These are phyloP conservation scores for Rhynchosporium graminicola DNA, from an alignment of 2,329 filamentous ascomycete genomes.

Conservation along the genomic window DNA sequence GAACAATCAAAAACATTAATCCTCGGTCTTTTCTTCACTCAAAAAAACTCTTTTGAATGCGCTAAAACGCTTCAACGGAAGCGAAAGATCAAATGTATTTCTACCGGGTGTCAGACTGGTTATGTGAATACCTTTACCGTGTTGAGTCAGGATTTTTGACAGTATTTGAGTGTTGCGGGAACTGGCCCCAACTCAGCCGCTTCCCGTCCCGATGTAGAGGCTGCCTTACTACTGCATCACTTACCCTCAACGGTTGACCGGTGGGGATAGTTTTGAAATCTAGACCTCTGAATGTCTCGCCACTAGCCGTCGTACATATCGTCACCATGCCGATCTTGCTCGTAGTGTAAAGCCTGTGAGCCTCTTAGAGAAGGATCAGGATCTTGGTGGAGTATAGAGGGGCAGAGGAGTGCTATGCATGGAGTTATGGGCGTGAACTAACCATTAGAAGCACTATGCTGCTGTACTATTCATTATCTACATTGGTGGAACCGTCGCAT, in stretches of 20 bases:
- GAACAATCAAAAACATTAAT: no score
- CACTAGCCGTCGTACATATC: conserved; percentile 15
- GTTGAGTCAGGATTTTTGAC: no score
- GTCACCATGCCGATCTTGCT: conserved; percentile 20
- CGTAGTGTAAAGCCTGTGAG: conserved; percentile 1
- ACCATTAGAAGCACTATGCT: background rate
- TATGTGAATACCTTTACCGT: no score
- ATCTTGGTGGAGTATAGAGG: background rate
- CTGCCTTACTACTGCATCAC: background rate
- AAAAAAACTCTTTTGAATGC: no score
- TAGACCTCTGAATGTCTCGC: conserved; percentile 1
- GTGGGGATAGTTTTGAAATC: conserved; percentile 3
- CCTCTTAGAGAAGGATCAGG: background rate
- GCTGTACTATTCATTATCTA: no score
- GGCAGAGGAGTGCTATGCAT: background rate
- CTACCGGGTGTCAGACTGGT: no score
- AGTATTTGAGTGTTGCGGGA: no score
- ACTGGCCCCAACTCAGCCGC: no score
- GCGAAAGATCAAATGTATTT: no score
- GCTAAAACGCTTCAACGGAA: no score
- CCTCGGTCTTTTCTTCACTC: no score
- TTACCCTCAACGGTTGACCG: conserved; percentile 4
- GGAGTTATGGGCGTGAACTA: background rate
- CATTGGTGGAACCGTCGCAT: background rate
- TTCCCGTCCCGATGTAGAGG: no score